Conservation (phyloP, 139 green algal species). For the Nannochloris sp. region DNA sequence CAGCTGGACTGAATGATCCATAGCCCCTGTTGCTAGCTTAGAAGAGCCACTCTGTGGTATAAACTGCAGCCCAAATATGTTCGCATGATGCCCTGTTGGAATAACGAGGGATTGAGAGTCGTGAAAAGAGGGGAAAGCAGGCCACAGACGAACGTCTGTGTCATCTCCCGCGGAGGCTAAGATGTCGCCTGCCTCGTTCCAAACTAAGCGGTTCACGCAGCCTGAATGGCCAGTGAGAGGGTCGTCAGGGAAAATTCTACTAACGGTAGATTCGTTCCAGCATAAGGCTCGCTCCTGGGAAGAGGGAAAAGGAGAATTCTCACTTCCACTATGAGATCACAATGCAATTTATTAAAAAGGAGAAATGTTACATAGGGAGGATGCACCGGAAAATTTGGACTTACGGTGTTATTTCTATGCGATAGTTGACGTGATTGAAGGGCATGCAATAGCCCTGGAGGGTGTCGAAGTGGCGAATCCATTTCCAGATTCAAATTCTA, state of each 20-base stretch:
- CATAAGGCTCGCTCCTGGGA: not conserved
- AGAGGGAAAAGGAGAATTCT: not conserved
- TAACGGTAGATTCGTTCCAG: not conserved
- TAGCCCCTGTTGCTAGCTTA: constrained; percentile 50
- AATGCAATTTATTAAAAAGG: not conserved
- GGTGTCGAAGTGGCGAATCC: no score
- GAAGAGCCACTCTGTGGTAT: constrained; percentile 54
- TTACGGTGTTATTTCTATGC: not conserved
- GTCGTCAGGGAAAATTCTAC: constrained; percentile 31
- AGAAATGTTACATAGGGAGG: not conserved
- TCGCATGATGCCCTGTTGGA: constrained; percentile 61
- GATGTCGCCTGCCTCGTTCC: constrained; percentile 58
- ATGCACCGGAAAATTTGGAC: not conserved
- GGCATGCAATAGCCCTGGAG: no score
- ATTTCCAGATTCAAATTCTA: no score
- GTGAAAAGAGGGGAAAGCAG: not conserved
- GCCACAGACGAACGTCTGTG: not conserved
- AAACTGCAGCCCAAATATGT: constrained; percentile 83
- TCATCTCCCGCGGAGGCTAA: constrained; percentile 74
- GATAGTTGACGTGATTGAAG: no score
- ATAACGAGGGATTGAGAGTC: constrained; percentile 10
- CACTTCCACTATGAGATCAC: not conserved
- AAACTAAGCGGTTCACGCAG: constrained; percentile 75
- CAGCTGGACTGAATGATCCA: constrained; percentile 72
- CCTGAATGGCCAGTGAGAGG: constrained; percentile 52